phyloP scores from a whole-genome alignment of 1,139 yeast genomes.

The Candida dubliniensis region DNA sequence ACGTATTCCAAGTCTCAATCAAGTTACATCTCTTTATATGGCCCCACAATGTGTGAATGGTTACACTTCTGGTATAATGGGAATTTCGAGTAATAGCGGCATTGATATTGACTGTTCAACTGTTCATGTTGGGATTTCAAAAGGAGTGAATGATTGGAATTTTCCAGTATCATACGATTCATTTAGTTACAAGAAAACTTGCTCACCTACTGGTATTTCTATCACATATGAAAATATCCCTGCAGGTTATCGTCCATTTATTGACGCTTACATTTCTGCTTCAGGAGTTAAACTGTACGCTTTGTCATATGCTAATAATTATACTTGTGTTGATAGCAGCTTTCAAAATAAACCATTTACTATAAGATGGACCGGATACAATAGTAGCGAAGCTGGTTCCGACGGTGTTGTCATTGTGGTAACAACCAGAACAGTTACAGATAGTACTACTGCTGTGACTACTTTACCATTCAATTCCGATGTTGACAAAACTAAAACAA shows the following conservation, averaged over 20 bases:
- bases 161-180: slow-evolving; percentile 15
- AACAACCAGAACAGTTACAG: slow-evolving; percentile 27
- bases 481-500: slow-evolving; percentile 18
- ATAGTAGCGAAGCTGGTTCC: slow-evolving; percentile 17
- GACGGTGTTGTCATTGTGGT: slow-evolving; percentile 23
- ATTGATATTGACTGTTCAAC: slow-evolving; percentile 23
- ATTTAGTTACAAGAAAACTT: slow-evolving; percentile 14
- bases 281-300: background rate
- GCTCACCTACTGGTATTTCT: slow-evolving; percentile 15
- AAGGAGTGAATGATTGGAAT: slow-evolving; percentile 24
- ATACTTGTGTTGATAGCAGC: slow-evolving; percentile 14
- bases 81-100: slow-evolving; percentile 12
- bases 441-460: slow-evolving; percentile 19
- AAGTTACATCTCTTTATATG: slow-evolving; percentile 19
- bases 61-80: slow-evolving; percentile 24
- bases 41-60: slow-evolving; percentile 28
- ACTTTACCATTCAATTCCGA: slow-evolving; percentile 17
- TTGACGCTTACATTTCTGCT: slow-evolving; percentile 18
- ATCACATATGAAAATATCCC: slow-evolving; percentile 25
- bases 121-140: slow-evolving; percentile 22
- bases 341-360: background rate
- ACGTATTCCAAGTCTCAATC: slow-evolving; percentile 10
- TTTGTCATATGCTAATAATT: slow-evolving; percentile 15
- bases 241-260: slow-evolving; percentile 33
- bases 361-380: slow-evolving; percentile 13